These are phyloP conservation scores for Ophiocordyceps camponoti-leonardi DNA, from an alignment of 2,329 filamentous ascomycete genomes.

Conservation along the genomic window DNA sequence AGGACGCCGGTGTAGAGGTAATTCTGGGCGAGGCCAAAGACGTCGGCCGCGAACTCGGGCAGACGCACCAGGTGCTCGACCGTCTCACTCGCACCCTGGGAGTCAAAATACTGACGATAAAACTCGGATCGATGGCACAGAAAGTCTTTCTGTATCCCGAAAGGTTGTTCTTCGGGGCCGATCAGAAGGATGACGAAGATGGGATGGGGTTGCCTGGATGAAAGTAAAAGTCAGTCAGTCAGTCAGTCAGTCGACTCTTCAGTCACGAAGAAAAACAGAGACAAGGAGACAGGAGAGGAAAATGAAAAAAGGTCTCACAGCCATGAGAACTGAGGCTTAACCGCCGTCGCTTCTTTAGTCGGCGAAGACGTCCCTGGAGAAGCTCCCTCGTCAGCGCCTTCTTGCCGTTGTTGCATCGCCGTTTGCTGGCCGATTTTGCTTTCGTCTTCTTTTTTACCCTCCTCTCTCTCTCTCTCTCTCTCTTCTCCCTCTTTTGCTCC, in stretches of 20 bases:
- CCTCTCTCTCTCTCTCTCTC: no score
- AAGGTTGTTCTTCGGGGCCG: constrained; percentile 32
- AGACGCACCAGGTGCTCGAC: constrained; percentile 34
- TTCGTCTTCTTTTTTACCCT: no score
- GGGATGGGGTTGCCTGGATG: constrained; percentile 35
- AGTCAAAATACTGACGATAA: constrained; percentile 28
- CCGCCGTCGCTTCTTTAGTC: background rate
- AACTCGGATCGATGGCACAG: constrained; percentile 32
- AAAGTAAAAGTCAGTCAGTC: no score
- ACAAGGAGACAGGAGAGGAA: background rate
- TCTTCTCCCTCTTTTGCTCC: no score
- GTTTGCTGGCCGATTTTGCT: no score
- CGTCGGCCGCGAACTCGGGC: constrained; percentile 26
- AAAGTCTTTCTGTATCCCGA: constrained; percentile 42
- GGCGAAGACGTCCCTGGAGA: no score
- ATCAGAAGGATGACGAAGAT: constrained; percentile 37
- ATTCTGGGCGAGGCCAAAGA: constrained; percentile 37
- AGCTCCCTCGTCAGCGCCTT: no score
- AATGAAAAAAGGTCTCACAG: constrained; percentile 11
- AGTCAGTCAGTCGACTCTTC: no score
- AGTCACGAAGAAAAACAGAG: background rate
- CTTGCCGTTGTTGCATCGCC: no score
- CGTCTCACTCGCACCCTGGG: constrained; percentile 14
- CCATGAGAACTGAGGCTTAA: constrained; percentile 16
- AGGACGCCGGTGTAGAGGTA: constrained; percentile 35